A percentile compares a stretch with the other conserved stretches of the same genome.
Evolutionary conservation across 768 basidiomycete genomes (phyloP).

Genomic region (Boletus sensibilis): DNA sequence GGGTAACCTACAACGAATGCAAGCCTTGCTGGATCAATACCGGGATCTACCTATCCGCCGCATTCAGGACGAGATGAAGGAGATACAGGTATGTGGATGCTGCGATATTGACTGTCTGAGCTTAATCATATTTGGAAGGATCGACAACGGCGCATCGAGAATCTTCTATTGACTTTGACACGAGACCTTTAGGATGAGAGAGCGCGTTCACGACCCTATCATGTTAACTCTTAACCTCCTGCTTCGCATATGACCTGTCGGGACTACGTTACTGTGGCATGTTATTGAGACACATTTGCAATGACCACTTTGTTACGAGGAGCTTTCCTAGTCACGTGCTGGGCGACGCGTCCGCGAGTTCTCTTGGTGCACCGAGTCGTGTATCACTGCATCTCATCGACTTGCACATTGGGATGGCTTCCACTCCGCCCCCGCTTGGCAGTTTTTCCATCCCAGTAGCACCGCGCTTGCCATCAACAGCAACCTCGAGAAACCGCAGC

Average conservation of each 20-base stretch:
- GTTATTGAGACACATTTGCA: neutral
- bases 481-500: conserved; percentile 55
- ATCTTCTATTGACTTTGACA: conserved; percentile 65
- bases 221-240: neutral
- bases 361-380: neutral
- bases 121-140: conserved; percentile 41
- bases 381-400: neutral
- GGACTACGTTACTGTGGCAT: neutral
- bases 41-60: conserved; percentile 60
- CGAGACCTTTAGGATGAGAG: conserved; percentile 54
- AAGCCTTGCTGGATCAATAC: conserved; percentile 62
- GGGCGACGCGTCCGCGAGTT: conserved; percentile 5
- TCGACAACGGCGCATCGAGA: conserved; percentile 77
- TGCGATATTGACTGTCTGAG: neutral
- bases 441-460: conserved; percentile 45
- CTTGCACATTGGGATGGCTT: conserved; percentile 26
- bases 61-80: conserved; percentile 80
- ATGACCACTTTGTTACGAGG: neutral
- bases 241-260: neutral
- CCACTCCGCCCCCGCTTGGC: conserved; percentile 51
- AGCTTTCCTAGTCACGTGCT: conserved; percentile 17
- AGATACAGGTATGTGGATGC: conserved; percentile 58
- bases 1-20: conserved; percentile 51
- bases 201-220: neutral
- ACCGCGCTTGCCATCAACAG: conserved; percentile 53